These are phyloP conservation scores for Pleurotus tuoliensis DNA, from an alignment of 768 basidiomycete species.

Conservation along the genomic window DNA sequence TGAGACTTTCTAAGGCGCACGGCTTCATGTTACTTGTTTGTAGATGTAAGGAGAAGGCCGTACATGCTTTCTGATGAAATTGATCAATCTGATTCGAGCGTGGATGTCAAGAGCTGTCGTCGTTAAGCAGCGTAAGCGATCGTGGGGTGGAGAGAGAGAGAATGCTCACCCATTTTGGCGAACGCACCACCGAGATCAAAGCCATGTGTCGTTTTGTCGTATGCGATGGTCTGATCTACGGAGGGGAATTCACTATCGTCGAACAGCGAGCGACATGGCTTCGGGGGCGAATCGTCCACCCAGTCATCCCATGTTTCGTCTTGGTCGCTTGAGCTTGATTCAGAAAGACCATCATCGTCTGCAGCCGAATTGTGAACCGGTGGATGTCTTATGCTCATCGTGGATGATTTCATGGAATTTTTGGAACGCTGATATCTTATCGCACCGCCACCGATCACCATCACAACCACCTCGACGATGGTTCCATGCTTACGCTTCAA, in stretches of 20 bases:
- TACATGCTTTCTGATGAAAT: slow-evolving; percentile 81
- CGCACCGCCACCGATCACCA: too few species aligned
- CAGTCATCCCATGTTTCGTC: slow-evolving; percentile 80
- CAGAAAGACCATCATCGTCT: slow-evolving; percentile 23
- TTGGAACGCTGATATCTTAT: neutral
- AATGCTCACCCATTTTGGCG: slow-evolving; percentile 49
- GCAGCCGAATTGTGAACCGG: slow-evolving; percentile 11
- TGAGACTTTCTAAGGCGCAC: slow-evolving; percentile 44
- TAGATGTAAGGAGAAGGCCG: slow-evolving; percentile 1
- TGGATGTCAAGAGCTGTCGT: slow-evolving; percentile 70
- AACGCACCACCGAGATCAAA: slow-evolving; percentile 59
- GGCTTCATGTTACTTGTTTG: too few species aligned
- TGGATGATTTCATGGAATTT: neutral
- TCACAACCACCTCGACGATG: too few species aligned
- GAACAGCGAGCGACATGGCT: slow-evolving; percentile 70
- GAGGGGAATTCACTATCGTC: slow-evolving; percentile 60
- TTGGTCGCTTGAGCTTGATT: slow-evolving; percentile 29
- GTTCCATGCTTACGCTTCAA: too few species aligned
- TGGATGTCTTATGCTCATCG: slow-evolving; percentile 39
- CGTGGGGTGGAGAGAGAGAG: neutral
- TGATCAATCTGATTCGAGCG: slow-evolving; percentile 77
- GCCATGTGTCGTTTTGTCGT: slow-evolving; percentile 58
- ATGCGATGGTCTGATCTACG: slow-evolving; percentile 50
- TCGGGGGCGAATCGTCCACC: slow-evolving; percentile 56
- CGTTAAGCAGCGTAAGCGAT: neutral